These are phyloP conservation scores for Aphanoascus verrucosus DNA, from an alignment of 2,329 filamentous ascomycete species.

Conservation along the genomic window DNA sequence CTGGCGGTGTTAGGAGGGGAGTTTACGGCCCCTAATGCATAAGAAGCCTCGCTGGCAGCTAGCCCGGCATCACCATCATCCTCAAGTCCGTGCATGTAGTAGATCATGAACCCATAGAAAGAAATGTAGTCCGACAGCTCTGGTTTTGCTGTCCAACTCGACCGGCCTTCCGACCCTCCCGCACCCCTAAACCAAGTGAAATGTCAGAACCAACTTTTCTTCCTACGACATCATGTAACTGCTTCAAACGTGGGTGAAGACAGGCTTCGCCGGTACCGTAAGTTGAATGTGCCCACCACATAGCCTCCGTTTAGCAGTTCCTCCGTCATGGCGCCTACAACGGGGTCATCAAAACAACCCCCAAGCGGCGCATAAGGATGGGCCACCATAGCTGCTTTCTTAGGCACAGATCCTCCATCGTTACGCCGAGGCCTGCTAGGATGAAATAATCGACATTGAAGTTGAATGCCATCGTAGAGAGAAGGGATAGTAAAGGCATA, in stretches of 20 bases:
- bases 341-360: constrained; percentile 69
- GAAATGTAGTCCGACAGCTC: constrained; percentile 76
- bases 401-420: background rate
- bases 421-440: constrained; percentile 33
- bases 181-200: constrained; percentile 52
- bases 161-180: constrained; percentile 59
- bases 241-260: background rate
- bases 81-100: constrained; percentile 46
- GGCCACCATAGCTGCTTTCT: constrained; percentile 56
- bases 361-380: constrained; percentile 88
- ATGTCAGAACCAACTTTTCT: constrained; percentile 10
- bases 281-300: constrained; percentile 82
- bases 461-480: constrained; percentile 60
- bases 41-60: background rate
- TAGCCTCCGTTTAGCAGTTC: constrained; percentile 60
- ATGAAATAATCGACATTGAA: constrained; percentile 79
- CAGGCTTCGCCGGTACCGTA: constrained; percentile 44
- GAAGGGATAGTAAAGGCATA: constrained; percentile 70
- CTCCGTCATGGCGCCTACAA: constrained; percentile 56
- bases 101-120: constrained; percentile 65
- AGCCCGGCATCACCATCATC: background rate
- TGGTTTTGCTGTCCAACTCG: constrained; percentile 75
- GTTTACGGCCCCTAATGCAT: background rate
- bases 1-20: constrained; percentile 25
- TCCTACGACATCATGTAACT: constrained; percentile 11